phyloP scores from a whole-genome alignment of 768 basidiomycete genomes.

The Russula sp. region DNA sequence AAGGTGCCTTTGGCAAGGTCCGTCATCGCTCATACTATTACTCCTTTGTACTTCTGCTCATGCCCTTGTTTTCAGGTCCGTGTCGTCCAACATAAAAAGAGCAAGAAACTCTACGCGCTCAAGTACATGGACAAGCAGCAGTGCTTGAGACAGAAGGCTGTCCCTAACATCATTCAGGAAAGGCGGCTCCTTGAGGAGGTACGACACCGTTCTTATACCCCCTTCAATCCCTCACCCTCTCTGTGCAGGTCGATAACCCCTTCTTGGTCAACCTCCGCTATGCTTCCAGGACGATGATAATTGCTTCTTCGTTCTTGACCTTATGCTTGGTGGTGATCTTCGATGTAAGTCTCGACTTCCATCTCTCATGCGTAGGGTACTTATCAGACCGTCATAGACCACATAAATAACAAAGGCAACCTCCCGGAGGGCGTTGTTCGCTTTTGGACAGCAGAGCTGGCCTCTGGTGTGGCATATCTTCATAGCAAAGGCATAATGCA shows the following conservation, averaged over 20 bases:
- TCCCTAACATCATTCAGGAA: conserved; percentile 54
- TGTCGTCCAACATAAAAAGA: conserved; percentile 55
- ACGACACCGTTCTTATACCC: neutral
- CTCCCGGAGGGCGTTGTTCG: conserved; percentile 70
- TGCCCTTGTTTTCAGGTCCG: conserved; percentile 42
- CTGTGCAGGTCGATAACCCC: conserved; percentile 73
- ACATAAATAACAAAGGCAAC: conserved; percentile 67
- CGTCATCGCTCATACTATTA: conserved; percentile 29
- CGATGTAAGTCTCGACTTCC: conserved; percentile 58
- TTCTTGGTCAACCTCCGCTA: conserved; percentile 90
- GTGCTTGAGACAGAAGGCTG: conserved; percentile 50
- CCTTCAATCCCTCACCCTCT: conserved; percentile 8
- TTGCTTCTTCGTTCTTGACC: conserved; percentile 95
- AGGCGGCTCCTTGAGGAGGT: conserved; percentile 53
- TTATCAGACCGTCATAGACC: conserved; percentile 51
- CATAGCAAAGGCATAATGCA: conserved; percentile 93
- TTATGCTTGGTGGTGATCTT: conserved; percentile 94
- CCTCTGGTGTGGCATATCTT: conserved; percentile 81
- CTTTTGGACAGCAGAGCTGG: conserved; percentile 89
- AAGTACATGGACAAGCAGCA: conserved; percentile 59
- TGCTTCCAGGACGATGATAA: conserved; percentile 96
- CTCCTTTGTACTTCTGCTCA: neutral
- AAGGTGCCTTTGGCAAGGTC: conserved; percentile 98
- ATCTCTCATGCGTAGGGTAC: conserved; percentile 7
- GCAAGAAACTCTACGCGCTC: conserved; percentile 50